phyloP scores from a whole-genome alignment of 2,329 filamentous ascomycete species.

The Exophiala viscosa region DNA sequence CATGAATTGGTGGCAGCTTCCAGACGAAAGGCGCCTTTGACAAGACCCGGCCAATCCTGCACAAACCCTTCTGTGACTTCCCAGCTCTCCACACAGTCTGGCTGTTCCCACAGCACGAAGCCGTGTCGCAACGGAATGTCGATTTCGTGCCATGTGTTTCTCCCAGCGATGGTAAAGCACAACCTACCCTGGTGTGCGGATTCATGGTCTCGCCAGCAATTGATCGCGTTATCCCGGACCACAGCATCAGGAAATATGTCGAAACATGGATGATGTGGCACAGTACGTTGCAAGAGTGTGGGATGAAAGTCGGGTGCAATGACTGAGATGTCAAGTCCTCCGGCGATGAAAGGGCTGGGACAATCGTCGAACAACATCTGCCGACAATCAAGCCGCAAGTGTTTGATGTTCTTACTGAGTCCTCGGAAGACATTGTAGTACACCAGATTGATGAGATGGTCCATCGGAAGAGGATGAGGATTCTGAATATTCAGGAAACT shows the following conservation, averaged over 20 bases:
- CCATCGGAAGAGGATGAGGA: constrained; percentile 15
- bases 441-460: constrained; percentile 33
- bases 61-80: constrained; percentile 38
- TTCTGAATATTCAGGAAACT: not conserved
- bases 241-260: constrained; percentile 37
- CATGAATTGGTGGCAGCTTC: constrained; percentile 37
- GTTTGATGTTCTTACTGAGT: constrained; percentile 30
- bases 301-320: constrained; percentile 35
- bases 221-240: constrained; percentile 37
- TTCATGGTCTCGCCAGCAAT: constrained; percentile 2
- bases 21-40: constrained; percentile 34
- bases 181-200: constrained; percentile 6
- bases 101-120: constrained; percentile 38
- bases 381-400: constrained; percentile 26
- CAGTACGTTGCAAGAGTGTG: constrained; percentile 36
- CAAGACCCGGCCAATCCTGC: constrained; percentile 36
- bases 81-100: constrained; percentile 36
- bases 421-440: constrained; percentile 37
- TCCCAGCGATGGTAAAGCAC: constrained; percentile 13
- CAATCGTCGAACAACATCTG: constrained; percentile 6
- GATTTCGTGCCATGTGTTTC: constrained; percentile 17
- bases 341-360: constrained; percentile 13
- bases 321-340: constrained; percentile 6
- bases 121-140: constrained; percentile 10
- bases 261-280: constrained; percentile 41